Percentiles rank a stretch among this genome's conserved stretches.
Evolutionary conservation across 2,329 filamentous ascomycete genomes (phyloP).

Genomic region (Xylariaceae sp.): DNA sequence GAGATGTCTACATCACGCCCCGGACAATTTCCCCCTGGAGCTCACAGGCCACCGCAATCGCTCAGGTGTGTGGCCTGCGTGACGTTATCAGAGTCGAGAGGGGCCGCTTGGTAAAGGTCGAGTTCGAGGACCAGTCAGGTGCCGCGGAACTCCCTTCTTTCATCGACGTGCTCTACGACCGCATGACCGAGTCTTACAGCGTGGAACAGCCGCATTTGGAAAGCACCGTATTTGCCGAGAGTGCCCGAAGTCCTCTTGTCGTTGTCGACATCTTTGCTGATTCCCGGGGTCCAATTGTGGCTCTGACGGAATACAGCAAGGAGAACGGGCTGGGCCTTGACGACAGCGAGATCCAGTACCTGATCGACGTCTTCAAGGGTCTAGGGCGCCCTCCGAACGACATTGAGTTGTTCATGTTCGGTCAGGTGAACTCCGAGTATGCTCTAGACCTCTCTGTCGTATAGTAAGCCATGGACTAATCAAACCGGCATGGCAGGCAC

Average conservation of each 20-base stretch:
- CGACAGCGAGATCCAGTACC: conserved; percentile 82
- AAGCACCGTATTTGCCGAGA: conserved; percentile 69
- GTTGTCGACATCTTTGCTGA: conserved; percentile 69
- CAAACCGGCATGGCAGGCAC: conserved; percentile 7
- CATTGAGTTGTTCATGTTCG: conserved; percentile 98
- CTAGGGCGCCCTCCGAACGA: conserved; percentile 63
- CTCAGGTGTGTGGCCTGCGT: conserved; percentile 81
- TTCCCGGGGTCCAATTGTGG: conserved; percentile 59
- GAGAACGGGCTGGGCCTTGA: conserved; percentile 82
- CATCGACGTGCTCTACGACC: conserved; percentile 75
- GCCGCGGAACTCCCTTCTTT: conserved; percentile 45
- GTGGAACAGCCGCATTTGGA: conserved; percentile 61
- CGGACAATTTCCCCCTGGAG: conserved; percentile 95
- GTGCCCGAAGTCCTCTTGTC: conserved; percentile 55
- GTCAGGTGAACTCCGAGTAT: conserved; percentile 97
- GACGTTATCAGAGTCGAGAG: conserved; percentile 68
- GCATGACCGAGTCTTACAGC: conserved; percentile 87
- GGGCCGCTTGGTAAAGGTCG: conserved; percentile 70
- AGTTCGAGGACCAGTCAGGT: conserved; percentile 48
- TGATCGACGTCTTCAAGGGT: conserved; percentile 75
- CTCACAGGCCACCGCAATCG: conserved; percentile 76
- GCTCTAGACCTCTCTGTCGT: background rate
- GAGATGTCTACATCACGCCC: conserved; percentile 69
- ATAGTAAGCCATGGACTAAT: conserved; percentile 4
- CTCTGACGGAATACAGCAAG: conserved; percentile 77